Evolutionary conservation across 768 basidiomycete species (phyloP).

Genomic region (Tulasnella sp.): DNA sequence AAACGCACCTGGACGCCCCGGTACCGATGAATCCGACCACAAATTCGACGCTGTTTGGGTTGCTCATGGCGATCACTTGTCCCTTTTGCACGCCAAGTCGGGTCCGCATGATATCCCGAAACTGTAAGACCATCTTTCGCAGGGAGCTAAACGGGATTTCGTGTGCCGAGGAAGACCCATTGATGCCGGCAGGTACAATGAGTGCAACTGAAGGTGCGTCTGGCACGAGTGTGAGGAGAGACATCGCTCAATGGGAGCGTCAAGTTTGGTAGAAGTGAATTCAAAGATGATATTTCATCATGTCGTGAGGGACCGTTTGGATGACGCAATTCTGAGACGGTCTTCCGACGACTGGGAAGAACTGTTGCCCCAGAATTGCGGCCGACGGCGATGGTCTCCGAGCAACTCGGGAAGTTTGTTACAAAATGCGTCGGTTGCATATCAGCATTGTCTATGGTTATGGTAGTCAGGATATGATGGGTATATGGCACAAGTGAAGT

Average conservation of each 20-base stretch:
- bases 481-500: neutral
- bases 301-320: no score
- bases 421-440: no score
- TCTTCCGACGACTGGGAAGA: no score
- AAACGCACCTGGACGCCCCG: constrained; percentile 19
- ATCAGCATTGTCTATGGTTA: no score
- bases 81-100: constrained; percentile 20
- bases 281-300: no score
- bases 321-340: no score
- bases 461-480: no score
- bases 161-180: constrained; percentile 9
- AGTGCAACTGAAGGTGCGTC: neutral
- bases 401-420: no score
- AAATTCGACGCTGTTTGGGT: constrained; percentile 22
- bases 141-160: constrained; percentile 19
- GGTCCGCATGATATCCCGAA: constrained; percentile 17
- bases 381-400: no score
- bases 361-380: no score
- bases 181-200: neutral
- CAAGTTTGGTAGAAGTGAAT: neutral
- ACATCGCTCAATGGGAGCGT: neutral
- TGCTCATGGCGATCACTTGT: constrained; percentile 21
- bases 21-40: constrained; percentile 23
- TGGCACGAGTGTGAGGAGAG: constrained; percentile 2
- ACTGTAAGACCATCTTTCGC: constrained; percentile 12